phyloP scores from a whole-genome alignment of 2,329 filamentous ascomycete genomes.

The Cercospora brassicicola region DNA sequence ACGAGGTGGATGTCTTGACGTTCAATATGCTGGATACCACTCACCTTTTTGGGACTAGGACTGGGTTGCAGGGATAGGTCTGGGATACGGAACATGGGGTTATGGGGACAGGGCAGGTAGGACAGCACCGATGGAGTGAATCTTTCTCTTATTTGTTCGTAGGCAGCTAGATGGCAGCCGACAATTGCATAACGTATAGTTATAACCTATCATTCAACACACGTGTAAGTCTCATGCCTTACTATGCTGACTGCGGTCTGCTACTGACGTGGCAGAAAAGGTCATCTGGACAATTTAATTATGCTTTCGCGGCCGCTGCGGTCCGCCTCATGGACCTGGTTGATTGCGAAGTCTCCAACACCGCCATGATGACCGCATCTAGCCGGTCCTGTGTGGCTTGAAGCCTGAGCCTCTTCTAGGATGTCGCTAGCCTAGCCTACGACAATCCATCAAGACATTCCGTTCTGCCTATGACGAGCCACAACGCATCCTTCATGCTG shows the following conservation, averaged over 20 bases:
- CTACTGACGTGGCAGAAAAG: neutral
- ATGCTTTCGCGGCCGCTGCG: neutral
- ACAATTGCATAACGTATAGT: neutral
- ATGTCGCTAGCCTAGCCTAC: no score
- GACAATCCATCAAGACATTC: neutral
- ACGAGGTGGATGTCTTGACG: neutral
- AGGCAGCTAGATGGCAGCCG: neutral
- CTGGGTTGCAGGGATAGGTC: no score
- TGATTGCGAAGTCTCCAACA: neutral
- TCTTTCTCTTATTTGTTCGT: neutral
- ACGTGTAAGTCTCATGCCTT: neutral
- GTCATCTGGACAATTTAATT: neutral
- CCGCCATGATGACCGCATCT: neutral
- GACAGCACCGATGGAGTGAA: neutral
- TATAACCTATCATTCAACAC: neutral
- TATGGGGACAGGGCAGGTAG: neutral
- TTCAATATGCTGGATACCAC: neutral
- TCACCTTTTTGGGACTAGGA: neutral
- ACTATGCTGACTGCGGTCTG: neutral
- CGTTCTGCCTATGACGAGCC: neutral
- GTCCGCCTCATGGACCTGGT: neutral
- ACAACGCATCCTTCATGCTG: neutral
- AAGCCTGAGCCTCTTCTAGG: neutral
- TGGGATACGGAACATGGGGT: neutral
- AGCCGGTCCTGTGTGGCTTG: neutral